A percentile compares a stretch with the other conserved stretches of the same genome.
Conservation (phyloP, 305 asterid genomes). For the Fraxinus xanthoxyloides region DNA sequence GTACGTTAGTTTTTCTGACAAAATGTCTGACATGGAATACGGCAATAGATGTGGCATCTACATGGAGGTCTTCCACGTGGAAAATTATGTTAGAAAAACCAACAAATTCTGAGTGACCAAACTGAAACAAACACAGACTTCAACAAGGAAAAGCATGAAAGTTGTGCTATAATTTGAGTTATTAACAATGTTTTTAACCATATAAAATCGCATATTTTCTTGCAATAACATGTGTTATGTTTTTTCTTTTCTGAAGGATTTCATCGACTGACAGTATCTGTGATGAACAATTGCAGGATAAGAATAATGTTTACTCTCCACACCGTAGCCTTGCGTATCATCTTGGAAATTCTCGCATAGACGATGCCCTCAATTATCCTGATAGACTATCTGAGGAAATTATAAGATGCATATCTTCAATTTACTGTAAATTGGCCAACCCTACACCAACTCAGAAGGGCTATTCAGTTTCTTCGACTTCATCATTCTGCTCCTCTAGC, state of each 20-base stretch:
- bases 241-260: conserved; percentile 7
- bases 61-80: background rate
- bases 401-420: conserved; percentile 65
- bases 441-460: conserved; percentile 43
- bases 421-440: conserved; percentile 68
- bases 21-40: background rate
- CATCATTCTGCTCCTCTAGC: conserved; percentile 71
- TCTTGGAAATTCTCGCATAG: conserved; percentile 49
- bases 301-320: conserved; percentile 35
- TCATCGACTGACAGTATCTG: conserved; percentile 1
- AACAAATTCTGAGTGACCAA: background rate
- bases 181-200: background rate
- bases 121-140: background rate
- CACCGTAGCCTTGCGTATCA: conserved; percentile 70
- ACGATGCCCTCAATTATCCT: conserved; percentile 45
- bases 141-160: background rate
- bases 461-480: conserved; percentile 58
- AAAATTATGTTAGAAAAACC: background rate
- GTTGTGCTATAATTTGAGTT: background rate
- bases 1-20: background rate
- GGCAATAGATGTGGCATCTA: background rate
- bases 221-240: background rate
- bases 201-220: background rate
- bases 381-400: conserved; percentile 74
- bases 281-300: conserved; percentile 47